These are phyloP conservation scores for Apophysomyces elegans DNA, from an alignment of 371 early-diverging fungal genomes.

Conservation along the genomic window DNA sequence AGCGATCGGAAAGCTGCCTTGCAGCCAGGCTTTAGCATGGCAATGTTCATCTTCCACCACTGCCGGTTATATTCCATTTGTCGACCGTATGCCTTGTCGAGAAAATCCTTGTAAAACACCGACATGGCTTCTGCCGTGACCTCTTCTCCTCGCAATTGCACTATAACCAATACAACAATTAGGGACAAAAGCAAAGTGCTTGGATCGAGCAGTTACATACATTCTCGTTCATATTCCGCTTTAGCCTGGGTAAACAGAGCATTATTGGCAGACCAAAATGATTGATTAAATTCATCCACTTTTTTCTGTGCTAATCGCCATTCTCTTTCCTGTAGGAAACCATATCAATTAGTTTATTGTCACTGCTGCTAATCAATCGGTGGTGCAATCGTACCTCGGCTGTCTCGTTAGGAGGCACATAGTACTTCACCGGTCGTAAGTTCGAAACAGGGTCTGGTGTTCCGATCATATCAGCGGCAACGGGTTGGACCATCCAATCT, in stretches of 20 bases:
- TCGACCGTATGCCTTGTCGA: constrained; percentile 69
- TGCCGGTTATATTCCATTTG: constrained; percentile 78
- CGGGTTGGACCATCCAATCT: constrained; percentile 25
- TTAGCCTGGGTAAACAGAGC: constrained; percentile 67
- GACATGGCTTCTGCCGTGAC: constrained; percentile 78
- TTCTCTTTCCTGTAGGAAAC: constrained; percentile 39
- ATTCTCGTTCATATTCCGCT: constrained; percentile 64
- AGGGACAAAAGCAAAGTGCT: not conserved
- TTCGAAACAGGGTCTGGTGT: constrained; percentile 75
- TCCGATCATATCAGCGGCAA: constrained; percentile 63
- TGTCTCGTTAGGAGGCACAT: constrained; percentile 64
- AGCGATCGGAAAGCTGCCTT: constrained; percentile 58
- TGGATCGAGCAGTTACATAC: constrained; percentile 38
- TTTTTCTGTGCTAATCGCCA: constrained; percentile 62
- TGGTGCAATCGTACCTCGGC: constrained; percentile 37
- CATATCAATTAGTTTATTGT: not conserved
- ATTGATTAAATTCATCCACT: constrained; percentile 67
- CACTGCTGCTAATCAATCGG: not conserved
- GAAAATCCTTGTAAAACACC: constrained; percentile 77
- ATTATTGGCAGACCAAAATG: constrained; percentile 82
- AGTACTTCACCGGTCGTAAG: constrained; percentile 71
- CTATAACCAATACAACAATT: constrained; percentile 18
- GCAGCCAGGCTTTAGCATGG: constrained; percentile 71
- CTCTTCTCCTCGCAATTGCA: constrained; percentile 39
- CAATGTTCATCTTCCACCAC: constrained; percentile 76